Evolutionary conservation across 306 rosid species (phyloP).

Genomic region (Gillenia trifoliata): DNA sequence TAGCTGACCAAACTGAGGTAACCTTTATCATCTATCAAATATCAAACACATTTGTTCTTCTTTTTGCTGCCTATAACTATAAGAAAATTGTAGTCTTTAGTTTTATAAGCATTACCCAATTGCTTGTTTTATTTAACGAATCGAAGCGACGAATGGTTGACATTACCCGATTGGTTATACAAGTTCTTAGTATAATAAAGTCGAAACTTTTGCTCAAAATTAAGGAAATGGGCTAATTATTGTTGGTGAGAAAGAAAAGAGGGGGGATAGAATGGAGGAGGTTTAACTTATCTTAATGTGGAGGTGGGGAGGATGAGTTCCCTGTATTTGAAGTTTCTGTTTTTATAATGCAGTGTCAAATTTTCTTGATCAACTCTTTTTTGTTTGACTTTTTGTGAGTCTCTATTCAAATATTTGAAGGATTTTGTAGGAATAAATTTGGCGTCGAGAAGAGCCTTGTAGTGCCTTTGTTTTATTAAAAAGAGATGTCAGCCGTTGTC

Average conservation of each 20-base stretch:
- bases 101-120: neutral
- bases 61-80: neutral
- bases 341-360: neutral
- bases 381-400: neutral
- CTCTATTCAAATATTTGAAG: neutral
- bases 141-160: too few relatives aligned
- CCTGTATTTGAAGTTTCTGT: neutral
- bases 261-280: neutral
- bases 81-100: neutral
- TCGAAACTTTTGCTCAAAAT: neutral
- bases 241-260: neutral
- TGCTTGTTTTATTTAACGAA: neutral
- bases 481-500: neutral
- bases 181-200: neutral
- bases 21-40: neutral
- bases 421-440: neutral
- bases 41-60: neutral
- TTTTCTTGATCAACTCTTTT: neutral
- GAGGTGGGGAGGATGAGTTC: neutral
- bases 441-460: neutral
- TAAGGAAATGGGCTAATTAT: neutral
- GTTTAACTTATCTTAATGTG: neutral
- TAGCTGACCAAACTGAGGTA: constrained; percentile 94
- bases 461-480: neutral
- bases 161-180: neutral